These are phyloP conservation scores for Yamadazyma dendronema DNA, from an alignment of 1,139 yeast species.

Conservation along the genomic window DNA sequence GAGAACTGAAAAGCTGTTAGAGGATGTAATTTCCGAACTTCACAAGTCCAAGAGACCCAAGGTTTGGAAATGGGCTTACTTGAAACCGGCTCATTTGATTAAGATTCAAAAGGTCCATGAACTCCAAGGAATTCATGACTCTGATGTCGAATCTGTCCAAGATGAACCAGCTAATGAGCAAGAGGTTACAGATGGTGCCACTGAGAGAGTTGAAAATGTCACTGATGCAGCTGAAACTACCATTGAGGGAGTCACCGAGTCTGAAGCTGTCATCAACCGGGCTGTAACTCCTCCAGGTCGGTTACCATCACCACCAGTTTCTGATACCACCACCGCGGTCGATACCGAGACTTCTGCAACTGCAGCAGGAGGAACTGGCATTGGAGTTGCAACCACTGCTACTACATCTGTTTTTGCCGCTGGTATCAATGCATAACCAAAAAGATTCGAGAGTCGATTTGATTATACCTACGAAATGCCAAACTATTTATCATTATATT, in stretches of 20 bases:
- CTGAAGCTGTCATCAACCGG: no score
- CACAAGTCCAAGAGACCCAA: slow-evolving; percentile 25
- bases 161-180: not conserved
- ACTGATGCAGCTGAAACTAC: slow-evolving; percentile 3
- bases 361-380: no score
- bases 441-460: not conserved
- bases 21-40: slow-evolving; percentile 42
- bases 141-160: not conserved
- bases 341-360: no score
- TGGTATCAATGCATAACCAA: not conserved
- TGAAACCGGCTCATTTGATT: slow-evolving; percentile 39
- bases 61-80: slow-evolving; percentile 18
- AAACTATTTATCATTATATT: slow-evolving; percentile 11
- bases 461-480: no score
- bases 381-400: not conserved
- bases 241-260: no score
- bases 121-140: slow-evolving; percentile 24
- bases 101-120: slow-evolving; percentile 43
- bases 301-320: no score
- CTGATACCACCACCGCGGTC: no score
- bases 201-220: not conserved
- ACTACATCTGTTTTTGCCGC: slow-evolving; percentile 1
- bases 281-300: no score
- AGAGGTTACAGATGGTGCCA: no score
- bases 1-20: slow-evolving; percentile 40